These are phyloP conservation scores for Ogataea hybrid DNA, from an alignment of 1,139 yeast species.

Conservation along the genomic window DNA sequence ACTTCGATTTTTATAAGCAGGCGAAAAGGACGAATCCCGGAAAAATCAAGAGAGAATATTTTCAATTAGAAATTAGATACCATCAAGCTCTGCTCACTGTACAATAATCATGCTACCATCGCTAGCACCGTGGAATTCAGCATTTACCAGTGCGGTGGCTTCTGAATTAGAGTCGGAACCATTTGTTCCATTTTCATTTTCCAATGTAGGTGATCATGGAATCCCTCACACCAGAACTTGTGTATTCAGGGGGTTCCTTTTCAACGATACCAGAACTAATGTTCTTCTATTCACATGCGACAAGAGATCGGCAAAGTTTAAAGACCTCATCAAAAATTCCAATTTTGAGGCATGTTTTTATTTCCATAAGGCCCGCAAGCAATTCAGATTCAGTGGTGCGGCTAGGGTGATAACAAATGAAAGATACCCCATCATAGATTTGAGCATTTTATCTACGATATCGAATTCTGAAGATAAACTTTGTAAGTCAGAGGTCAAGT, in stretches of 20 bases:
- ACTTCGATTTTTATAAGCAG: not conserved
- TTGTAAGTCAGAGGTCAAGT: not conserved
- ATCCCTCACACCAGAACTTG: slow-evolving; percentile 68
- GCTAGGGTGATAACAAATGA: slow-evolving; percentile 44
- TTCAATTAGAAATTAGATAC: not conserved
- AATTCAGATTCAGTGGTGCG: slow-evolving; percentile 69
- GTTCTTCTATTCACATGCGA: slow-evolving; percentile 73
- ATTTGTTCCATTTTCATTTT: slow-evolving; percentile 62
- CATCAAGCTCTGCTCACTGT: not conserved
- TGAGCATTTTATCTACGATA: slow-evolving; percentile 1
- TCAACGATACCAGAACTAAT: slow-evolving; percentile 65
- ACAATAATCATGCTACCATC: slow-evolving; percentile 35
- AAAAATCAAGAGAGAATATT: slow-evolving; percentile 1
- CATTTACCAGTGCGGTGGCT: slow-evolving; percentile 48
- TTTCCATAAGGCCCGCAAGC: slow-evolving; percentile 58
- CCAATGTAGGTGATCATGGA: slow-evolving; percentile 60
- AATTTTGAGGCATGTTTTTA: slow-evolving; percentile 76
- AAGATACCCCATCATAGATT: slow-evolving; percentile 20
- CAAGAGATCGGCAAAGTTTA: slow-evolving; percentile 61
- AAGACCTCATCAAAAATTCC: slow-evolving; percentile 50
- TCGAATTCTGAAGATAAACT: not conserved
- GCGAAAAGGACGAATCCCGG: not conserved
- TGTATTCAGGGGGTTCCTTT: slow-evolving; percentile 72
- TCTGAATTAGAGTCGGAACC: slow-evolving; percentile 42
- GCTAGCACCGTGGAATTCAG: slow-evolving; percentile 67